Conservation (phyloP, 2,329 filamentous ascomycete genomes). For the Botrytis deweyae region DNA sequence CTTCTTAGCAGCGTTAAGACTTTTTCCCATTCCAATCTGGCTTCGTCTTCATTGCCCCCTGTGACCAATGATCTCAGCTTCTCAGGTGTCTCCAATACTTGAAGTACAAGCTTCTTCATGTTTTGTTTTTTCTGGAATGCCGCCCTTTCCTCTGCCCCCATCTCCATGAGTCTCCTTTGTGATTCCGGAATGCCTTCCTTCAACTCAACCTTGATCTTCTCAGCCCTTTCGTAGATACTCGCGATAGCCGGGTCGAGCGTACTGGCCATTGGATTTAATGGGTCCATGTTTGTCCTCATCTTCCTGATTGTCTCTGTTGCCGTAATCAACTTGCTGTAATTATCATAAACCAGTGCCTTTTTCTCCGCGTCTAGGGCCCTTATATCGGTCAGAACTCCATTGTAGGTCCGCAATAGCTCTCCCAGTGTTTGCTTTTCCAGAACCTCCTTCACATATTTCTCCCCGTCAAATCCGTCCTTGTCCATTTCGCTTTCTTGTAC, state of each 20-base stretch:
- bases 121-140: conserved; percentile 24
- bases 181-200: conserved; percentile 38
- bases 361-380: conserved; percentile 90
- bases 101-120: conserved; percentile 29
- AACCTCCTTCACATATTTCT: conserved; percentile 63
- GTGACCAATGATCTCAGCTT: conserved; percentile 57
- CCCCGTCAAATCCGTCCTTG: conserved; percentile 66
- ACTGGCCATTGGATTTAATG: conserved; percentile 67
- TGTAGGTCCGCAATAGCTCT: conserved; percentile 69
- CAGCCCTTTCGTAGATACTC: conserved; percentile 60
- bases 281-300: conserved; percentile 82
- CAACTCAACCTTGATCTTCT: conserved; percentile 34
- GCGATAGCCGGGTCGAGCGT: conserved; percentile 72
- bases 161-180: conserved; percentile 61
- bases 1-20: conserved; percentile 32
- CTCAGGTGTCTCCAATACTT: conserved; percentile 34
- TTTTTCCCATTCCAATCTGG: conserved; percentile 47
- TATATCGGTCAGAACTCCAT: conserved; percentile 74
- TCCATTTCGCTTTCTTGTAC: conserved; percentile 73
- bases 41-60: conserved; percentile 62
- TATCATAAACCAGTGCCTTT: conserved; percentile 96
- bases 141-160: conserved; percentile 52
- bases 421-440: conserved; percentile 63
- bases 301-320: conserved; percentile 94
- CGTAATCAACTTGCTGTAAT: conserved; percentile 95